Base-by-base conservation (phyloP, 2,329 filamentous ascomycete genomes). In the Exophiala sp. region DNA sequence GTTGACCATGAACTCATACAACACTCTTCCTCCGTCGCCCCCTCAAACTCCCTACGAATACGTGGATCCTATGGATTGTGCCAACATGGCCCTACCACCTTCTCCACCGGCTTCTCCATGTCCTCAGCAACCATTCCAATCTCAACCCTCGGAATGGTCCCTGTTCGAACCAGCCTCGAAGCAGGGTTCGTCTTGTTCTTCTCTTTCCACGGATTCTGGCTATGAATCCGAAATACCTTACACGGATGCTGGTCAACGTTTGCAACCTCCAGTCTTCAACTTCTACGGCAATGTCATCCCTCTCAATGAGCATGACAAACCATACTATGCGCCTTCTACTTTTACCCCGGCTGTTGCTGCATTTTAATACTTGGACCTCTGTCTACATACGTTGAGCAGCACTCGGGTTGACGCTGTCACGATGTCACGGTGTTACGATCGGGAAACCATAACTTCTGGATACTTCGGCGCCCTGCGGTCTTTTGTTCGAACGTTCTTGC, bases 1-100 rank as follows among this genome's bases (percentile, higher is more conserved):
- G 58, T 88, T 96, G 67, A 94, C 74, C 65, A 64, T 66, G 49
- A 64, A 61, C 46, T 62, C 64, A 58, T 54, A 71, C 66, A 64
- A 66, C 63, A 54, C 70, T 58, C 59, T 66, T 58, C 63, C 69
- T 14, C 67, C 73, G 9, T 63, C 65, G 13, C 66, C 70, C 10
- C 63, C 59, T 29, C 53, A 48, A 22, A 61, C 64, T 13, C 64
- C 62, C 37, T 65, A 66, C 32, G 53, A 59, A 40, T 65, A 62
- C 43, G 60, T 64, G 53, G 59, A 69, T 48, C 56, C 68, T 35
- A 61, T 65, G 53, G 63, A 65, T 44, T 67, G 64, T 52, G 57
- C 64, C 41, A 64, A 65, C 18, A 59, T 62, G 51, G 64, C 67
- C 35, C 63, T 68, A 29, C 66, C 66, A 27, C 64, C 65, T 43